Evolutionary conservation across 2,329 filamentous ascomycete genomes (phyloP).

Genomic region (Neonectria magnoliae): DNA sequence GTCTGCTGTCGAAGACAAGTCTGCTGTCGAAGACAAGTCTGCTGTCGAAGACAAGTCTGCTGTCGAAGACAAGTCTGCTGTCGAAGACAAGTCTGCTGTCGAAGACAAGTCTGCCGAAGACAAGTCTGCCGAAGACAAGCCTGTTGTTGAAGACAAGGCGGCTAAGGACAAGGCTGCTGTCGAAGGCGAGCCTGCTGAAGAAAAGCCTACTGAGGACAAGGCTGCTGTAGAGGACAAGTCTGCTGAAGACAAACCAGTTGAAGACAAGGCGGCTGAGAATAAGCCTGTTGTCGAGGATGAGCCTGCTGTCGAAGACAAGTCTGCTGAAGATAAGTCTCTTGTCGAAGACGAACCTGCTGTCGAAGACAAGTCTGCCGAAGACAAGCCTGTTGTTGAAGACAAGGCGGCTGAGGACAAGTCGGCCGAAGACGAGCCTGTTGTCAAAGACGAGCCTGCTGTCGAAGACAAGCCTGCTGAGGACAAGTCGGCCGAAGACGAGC

Average conservation of each 20-base stretch:
- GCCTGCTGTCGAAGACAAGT: not conserved
- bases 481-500: not conserved
- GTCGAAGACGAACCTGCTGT: not conserved
- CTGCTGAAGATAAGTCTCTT: too few species aligned
- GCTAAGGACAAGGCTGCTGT: not conserved
- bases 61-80: not conserved
- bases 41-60: not conserved
- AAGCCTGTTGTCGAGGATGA: not conserved
- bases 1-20: too few species aligned
- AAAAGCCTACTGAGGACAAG: too few species aligned
- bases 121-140: not conserved
- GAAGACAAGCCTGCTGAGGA: not conserved
- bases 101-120: too few species aligned
- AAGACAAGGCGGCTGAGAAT: too few species aligned
- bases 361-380: too few species aligned
- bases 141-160: not conserved
- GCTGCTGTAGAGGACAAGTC: conserved; percentile 6
- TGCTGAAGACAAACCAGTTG: not conserved
- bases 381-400: not conserved
- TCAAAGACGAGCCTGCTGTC: not conserved
- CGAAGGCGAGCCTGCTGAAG: not conserved
- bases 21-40: too few species aligned
- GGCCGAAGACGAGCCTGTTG: not conserved
- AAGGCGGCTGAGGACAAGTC: not conserved
- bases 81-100: not conserved